Conservation (phyloP, 176 grass and related monocot genomes). For the Oryza longistaminata region DNA sequence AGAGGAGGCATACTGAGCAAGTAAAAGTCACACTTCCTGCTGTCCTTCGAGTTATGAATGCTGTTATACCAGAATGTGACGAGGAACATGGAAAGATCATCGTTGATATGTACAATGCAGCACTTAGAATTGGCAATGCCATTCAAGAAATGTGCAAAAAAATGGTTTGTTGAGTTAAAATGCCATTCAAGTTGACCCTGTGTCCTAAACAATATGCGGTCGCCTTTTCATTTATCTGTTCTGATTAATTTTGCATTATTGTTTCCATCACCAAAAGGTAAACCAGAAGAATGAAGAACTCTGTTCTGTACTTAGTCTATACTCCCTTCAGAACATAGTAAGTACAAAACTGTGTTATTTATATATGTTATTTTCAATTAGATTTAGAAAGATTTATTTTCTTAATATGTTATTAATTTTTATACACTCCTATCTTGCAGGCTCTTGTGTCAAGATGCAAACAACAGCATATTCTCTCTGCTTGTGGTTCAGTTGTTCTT, state of each 20-base stretch:
- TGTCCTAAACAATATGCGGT: neutral
- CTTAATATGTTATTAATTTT: slow-evolving; percentile 4
- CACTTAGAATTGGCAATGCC: slow-evolving; percentile 56
- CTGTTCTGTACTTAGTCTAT: slow-evolving; percentile 74
- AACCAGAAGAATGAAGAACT: slow-evolving; percentile 61
- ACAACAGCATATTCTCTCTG: slow-evolving; percentile 44
- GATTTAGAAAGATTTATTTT: neutral
- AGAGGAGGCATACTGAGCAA: slow-evolving; percentile 85
- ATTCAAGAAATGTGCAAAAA: slow-evolving; percentile 74
- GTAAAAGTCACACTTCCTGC: slow-evolving; percentile 66
- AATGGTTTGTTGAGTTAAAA: slow-evolving; percentile 58
- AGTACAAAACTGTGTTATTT: slow-evolving; percentile 39
- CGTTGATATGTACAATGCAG: slow-evolving; percentile 64
- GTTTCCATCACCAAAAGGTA: slow-evolving; percentile 44
- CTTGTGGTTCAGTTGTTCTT: slow-evolving; percentile 64
- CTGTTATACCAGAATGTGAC: slow-evolving; percentile 40
- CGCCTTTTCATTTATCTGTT: slow-evolving; percentile 2
- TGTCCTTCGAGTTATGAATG: slow-evolving; percentile 74
- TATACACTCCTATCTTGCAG: slow-evolving; percentile 43
- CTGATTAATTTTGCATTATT: slow-evolving; percentile 36
- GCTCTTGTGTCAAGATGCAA: slow-evolving; percentile 64
- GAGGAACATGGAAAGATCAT: slow-evolving; percentile 49
- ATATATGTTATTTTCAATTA: slow-evolving; percentile 16
- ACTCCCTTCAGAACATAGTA: slow-evolving; percentile 85
- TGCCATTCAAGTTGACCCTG: neutral